Evolutionary conservation across 306 rosid species (phyloP), one percentile per base, ranked within the genome.

Genomic region (Sicyos baderoa): DNA sequence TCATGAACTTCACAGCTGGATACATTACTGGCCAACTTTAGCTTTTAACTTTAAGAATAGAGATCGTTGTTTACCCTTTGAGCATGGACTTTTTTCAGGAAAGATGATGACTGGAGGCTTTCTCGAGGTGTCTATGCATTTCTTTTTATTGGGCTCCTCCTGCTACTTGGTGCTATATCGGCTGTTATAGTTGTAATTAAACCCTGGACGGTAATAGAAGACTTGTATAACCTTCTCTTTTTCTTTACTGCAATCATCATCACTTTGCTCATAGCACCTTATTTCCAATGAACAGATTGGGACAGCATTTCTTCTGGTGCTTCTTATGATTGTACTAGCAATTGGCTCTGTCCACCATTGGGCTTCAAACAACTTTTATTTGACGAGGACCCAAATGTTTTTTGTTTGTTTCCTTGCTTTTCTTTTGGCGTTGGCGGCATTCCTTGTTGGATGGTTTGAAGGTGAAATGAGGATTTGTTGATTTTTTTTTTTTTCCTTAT

Each of bases 281-380:
- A 25, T 55, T 76, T 73, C 62, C 32, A 45, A 29, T 44, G 3
- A 77, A 71, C 96, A 94, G 99, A 84, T 94, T 67, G 99, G 99
- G 74, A 96, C 86, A 56, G 82, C 99, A 40, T 90, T 84, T 82
- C 99, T 94, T 74, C 83, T 94, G 82, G 96, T 94, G 79, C 96
- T 94, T 76, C 96, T 94, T 60, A 83, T 94, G 76, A 77, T 94
- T 81, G 99, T 89, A 5, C 85, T 94, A 40, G 96, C 99, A 68
- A 90, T 94, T 56, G 96, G 99, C 65, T 86, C 91, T 79, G 87
- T 90, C 75, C 99, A 90, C 81, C 91, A 84, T 64, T 94, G 99
- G 99, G 97, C 99, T 7, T 94, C 99, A 69, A 94, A 94, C 86
- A 94, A 90, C 83, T 94, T 94, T 82, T 94, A 94, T 82, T 88